Evolutionary conservation across 2,329 filamentous ascomycete species (phyloP), one percentile per base, ranked within the genome.

Genomic region (Alternaria conjuncta): DNA sequence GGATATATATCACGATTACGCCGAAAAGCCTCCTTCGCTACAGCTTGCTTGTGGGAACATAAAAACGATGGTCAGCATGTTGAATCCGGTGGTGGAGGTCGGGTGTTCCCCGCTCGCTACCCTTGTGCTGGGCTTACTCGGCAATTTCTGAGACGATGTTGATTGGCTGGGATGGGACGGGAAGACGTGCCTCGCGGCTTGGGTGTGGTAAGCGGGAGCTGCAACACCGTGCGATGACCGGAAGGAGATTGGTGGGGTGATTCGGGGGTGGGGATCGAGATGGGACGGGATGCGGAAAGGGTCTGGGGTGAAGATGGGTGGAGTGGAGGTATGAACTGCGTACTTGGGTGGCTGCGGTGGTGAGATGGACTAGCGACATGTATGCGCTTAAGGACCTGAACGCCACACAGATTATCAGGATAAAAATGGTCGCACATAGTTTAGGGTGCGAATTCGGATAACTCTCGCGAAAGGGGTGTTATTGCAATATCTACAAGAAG

Each of bases 81-180:
- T 18, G 18, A 25, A 44, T 6, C 13, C 13, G 12, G 26, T 50
- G 28, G 44, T 55, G 25, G 21, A 60, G 32, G 25, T n/a, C 36
- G 23, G 30, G n/a, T 45, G 18, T 60, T 43, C 50, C 56, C 49
- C 51, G 50, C 49, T 60, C 44, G 32, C n/a, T 45, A n/a, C 26
- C 18, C 15, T 30, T 25, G 21, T 21, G 13, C 47, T 30, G 45
- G 47, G 56, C 46, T 54, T 41, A 25, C 36, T 41, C 45, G 47
- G 28, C 44, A 43, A 25, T 45, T 26, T 25, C 5, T 9, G 25
- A 20, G 44, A n/a, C 13, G 11, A 5, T 7, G n/a, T 11, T 63
- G 32, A 54, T 44, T 63, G 60, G 56, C 47, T 26, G 12, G 30
- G 36, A 41, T 18, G 36, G 36, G 36, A 41, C 36, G 36, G 36